phyloP scores from a whole-genome alignment of 1,284 basidiomycete species.

The Schizophyllum commune region DNA sequence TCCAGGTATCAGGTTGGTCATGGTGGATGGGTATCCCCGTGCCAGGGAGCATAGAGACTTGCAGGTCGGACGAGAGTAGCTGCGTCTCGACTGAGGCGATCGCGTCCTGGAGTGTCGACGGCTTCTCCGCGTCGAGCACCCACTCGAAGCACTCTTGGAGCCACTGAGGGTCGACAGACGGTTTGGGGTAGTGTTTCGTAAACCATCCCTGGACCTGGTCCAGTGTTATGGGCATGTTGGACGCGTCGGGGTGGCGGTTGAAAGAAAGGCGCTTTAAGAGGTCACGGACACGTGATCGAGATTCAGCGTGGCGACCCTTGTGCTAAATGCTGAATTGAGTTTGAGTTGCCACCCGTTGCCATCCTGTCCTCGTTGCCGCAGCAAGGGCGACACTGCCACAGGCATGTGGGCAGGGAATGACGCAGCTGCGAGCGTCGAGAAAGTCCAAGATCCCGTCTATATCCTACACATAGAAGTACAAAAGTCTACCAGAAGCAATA shows the following conservation, averaged over 20 bases:
- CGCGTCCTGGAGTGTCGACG: conserved; percentile 40
- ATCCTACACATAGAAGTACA: conserved; percentile 1
- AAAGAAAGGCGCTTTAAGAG: neutral
- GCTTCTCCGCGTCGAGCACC: conserved; percentile 38
- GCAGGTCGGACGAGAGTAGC: conserved; percentile 62
- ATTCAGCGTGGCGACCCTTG: neutral
- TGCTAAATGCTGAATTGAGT: neutral
- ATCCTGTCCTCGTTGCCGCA: neutral
- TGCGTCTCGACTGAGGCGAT: conserved; percentile 50
- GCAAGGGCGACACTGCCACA: neutral
- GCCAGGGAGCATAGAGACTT: conserved; percentile 57
- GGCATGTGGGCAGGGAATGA: too few species aligned
- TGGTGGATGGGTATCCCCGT: conserved; percentile 57
- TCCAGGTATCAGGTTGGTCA: conserved; percentile 25
- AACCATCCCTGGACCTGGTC: conserved; percentile 28
- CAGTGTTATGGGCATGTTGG: neutral
- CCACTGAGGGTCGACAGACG: conserved; percentile 60
- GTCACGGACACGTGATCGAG: neutral
- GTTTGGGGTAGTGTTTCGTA: conserved; percentile 39
- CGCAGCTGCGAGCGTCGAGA: conserved; percentile 3
- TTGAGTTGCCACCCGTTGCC: neutral
- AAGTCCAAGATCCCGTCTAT: neutral
- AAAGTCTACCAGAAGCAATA: conserved; percentile 5
- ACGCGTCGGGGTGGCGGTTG: neutral
- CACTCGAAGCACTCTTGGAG: conserved; percentile 61